Conservation (phyloP, 345 rosid genomes). For the Eucalyptus pumila region DNA sequence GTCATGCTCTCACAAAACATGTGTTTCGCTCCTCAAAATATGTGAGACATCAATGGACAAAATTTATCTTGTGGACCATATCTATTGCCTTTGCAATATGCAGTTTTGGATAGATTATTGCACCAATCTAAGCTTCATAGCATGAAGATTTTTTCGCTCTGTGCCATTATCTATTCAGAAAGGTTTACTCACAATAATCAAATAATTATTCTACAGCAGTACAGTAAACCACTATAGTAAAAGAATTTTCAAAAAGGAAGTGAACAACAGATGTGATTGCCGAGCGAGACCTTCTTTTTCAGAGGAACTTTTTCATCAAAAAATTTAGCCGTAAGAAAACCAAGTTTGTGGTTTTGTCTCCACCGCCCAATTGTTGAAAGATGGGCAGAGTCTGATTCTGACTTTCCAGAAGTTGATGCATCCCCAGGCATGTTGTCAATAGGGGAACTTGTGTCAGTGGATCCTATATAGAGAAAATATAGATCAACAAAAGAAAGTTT, state of each 20-base stretch:
- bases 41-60: neutral
- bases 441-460: neutral
- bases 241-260: neutral
- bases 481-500: neutral
- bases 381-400: neutral
- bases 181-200: neutral
- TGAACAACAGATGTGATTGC: neutral
- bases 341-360: neutral
- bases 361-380: neutral
- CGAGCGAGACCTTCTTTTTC: constrained; percentile 26
- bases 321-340: constrained; percentile 10
- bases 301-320: constrained; percentile 35
- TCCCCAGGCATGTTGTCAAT: neutral
- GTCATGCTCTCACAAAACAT: neutral
- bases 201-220: neutral
- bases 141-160: neutral
- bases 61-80: neutral
- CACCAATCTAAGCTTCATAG: neutral
- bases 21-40: neutral
- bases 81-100: neutral
- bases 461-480: neutral
- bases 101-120: neutral
- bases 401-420: constrained; percentile 12
- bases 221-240: neutral
- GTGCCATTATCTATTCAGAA: neutral